Evolutionary conservation across 176 grass and related monocot genomes (phyloP).

Genomic region (Musa acuminata): DNA sequence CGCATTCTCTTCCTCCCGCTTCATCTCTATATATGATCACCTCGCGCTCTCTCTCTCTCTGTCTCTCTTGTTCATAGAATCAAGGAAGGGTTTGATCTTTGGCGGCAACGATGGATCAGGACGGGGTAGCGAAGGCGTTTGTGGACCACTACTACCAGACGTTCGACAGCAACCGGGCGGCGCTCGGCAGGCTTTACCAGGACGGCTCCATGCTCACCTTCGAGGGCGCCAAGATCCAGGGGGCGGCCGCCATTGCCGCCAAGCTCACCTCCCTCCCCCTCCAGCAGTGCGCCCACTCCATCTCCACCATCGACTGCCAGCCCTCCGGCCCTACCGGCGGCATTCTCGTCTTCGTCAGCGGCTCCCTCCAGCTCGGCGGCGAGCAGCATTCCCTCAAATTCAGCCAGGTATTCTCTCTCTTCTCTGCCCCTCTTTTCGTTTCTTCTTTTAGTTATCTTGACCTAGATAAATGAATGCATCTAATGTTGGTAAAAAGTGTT

Average conservation of each 20-base stretch:
- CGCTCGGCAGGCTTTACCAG: not conserved
- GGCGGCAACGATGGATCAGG: conserved; percentile 5
- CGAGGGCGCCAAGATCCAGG: conserved; percentile 7
- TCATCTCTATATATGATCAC: too few species aligned
- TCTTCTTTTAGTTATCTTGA: not conserved
- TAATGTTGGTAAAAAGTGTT: not conserved
- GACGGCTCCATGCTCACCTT: conserved; percentile 9
- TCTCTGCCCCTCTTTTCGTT: not conserved
- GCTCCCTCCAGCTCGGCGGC: conserved; percentile 12
- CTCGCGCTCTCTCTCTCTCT: too few species aligned
- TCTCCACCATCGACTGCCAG: conserved; percentile 21
- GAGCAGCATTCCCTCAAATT: conserved; percentile 18
- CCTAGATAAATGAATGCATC: not conserved
- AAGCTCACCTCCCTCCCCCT: conserved; percentile 12
- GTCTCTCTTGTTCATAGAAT: too few species aligned
- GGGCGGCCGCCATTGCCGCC: not conserved
- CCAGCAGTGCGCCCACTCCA: conserved; percentile 5
- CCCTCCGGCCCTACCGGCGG: conserved; percentile 9
- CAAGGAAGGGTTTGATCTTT: not conserved
- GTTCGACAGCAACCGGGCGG: conserved; percentile 8
- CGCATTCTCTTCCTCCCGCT: too few species aligned
- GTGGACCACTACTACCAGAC: conserved; percentile 17
- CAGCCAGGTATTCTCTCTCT: conserved; percentile 3
- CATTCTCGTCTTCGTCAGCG: conserved; percentile 14
- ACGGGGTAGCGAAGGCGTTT: conserved; percentile 10